Evolutionary conservation across 805 yeast genomes (phyloP).

Genomic region (Nakazawaea holstii): DNA sequence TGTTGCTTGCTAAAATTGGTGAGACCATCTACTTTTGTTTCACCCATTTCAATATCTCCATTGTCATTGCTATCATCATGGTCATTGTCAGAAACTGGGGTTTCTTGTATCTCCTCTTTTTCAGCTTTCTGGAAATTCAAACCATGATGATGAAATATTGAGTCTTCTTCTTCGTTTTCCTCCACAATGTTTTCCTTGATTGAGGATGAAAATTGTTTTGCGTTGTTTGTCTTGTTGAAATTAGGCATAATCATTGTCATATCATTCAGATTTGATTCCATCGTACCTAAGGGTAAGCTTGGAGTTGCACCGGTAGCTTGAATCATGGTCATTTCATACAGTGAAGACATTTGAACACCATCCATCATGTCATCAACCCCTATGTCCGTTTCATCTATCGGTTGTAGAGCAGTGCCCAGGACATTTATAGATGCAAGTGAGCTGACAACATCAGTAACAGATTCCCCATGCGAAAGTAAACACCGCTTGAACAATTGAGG

Average conservation of each 20-base stretch:
- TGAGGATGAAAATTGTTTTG: neutral
- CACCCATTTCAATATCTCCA: constrained; percentile 6
- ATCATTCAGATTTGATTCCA: constrained; percentile 17
- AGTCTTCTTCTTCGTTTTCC: constrained; percentile 6
- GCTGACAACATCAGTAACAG: constrained; percentile 12
- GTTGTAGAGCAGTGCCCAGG: neutral
- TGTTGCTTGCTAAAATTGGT: neutral
- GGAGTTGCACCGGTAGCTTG: neutral
- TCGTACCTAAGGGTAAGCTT: constrained; percentile 12
- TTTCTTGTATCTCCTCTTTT: neutral
- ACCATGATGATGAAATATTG: constrained; percentile 8
- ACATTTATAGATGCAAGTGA: constrained; percentile 19
- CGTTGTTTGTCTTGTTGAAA: constrained; percentile 15
- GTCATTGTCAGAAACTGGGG: neutral
- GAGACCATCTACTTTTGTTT: constrained; percentile 5
- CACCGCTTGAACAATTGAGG: neutral
- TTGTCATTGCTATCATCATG: neutral
- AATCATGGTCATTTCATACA: constrained; percentile 10
- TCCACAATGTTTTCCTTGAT: neutral
- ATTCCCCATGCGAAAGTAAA: neutral
- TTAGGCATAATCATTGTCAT: constrained; percentile 21
- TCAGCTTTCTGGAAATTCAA: constrained; percentile 7
- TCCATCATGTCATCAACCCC: constrained; percentile 12
- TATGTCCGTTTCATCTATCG: constrained; percentile 17
- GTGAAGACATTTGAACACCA: constrained; percentile 8